These are phyloP conservation scores for Hyaloscypha variabilis DNA, from an alignment of 495 filamentous ascomycete species.

Conservation along the genomic window DNA sequence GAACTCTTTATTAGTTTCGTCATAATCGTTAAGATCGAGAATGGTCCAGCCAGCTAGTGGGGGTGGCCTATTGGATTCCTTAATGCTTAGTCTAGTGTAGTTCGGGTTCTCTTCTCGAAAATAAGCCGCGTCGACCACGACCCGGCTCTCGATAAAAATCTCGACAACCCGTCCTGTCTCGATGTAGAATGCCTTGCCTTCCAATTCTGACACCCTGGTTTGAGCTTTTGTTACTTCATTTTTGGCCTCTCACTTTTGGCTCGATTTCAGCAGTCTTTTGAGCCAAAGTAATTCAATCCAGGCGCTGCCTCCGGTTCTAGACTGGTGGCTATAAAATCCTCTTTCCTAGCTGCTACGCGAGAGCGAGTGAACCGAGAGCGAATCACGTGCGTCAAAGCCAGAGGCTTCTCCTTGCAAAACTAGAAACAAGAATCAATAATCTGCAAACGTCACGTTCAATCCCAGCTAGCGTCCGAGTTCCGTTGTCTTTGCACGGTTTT, in stretches of 20 bases:
- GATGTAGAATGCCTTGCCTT: not conserved
- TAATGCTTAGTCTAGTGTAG: not conserved
- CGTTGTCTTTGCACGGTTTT: too few relatives aligned
- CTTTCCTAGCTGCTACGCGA: not conserved
- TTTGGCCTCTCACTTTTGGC: slow-evolving; percentile 2
- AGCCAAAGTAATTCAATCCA: slow-evolving; percentile 1
- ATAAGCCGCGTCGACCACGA: not conserved
- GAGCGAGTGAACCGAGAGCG: slow-evolving; percentile 5
- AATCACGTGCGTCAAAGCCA: too few relatives aligned
- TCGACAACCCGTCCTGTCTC: not conserved
- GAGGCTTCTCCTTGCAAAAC: too few relatives aligned
- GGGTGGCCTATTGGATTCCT: not conserved
- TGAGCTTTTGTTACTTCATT: slow-evolving; percentile 6
- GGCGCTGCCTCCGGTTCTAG: not conserved
- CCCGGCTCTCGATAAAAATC: not conserved
- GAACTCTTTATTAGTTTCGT: not conserved
- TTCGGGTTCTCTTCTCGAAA: not conserved
- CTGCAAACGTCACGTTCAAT: too few relatives aligned
- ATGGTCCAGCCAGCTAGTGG: not conserved
- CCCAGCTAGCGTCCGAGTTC: too few relatives aligned
- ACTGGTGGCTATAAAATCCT: not conserved
- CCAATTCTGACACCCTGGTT: slow-evolving; percentile 4
- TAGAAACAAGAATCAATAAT: too few relatives aligned
- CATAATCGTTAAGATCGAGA: not conserved
- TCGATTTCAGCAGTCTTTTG: slow-evolving; percentile 3